Base-by-base conservation (phyloP, 805 yeast species). In the Lachancea mirantina region DNA sequence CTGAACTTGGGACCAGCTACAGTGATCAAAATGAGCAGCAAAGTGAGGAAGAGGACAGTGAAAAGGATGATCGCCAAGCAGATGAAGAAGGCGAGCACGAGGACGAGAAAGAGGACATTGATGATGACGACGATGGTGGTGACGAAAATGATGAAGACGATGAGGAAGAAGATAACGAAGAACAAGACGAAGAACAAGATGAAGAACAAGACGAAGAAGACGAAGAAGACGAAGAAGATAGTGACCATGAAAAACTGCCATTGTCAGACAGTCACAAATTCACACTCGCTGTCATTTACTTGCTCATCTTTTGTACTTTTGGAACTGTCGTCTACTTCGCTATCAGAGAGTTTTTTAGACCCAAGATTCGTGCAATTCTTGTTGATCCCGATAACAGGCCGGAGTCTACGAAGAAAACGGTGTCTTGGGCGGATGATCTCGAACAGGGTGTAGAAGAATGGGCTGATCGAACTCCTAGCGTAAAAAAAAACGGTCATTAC, bases 21-120 rank as follows among this genome's bases (percentile, higher is more conserved):
- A 62, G 32, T 52, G 57, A 25, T 61, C 63, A 18, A 64, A 62
- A 9, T 71, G 63, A 5, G 72, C 62, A 28, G 68, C 66, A 34
- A 45, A 60, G 23, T 54, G 64, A 15, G 10, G 26, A 23, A 23
- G 62, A 66, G 36, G 33, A 42, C 10, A 51, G 43, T 22, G 68
- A 55, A 16, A 71, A 61, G 16, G 74, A 65, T 16, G 82, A 70
- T 18, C 78, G 70, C 7, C 76, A 68, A 14, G 84, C 72, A 14
- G 87, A 78, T 24, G 43, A 64, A 65, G 32, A 88, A 76, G 57
- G 79, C 83, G 44, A 87, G 78, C 49, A 65, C 75, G 27, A 63
- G 81, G 30, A 84, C 57, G 82, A 77, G 53, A 63, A 70, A 27
- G 76, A 80, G 58, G 82, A 85, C 14, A 77, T 80, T 22, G 80